Conservation (phyloP, 129 eudicot genomes). For the Centella asiatica region DNA sequence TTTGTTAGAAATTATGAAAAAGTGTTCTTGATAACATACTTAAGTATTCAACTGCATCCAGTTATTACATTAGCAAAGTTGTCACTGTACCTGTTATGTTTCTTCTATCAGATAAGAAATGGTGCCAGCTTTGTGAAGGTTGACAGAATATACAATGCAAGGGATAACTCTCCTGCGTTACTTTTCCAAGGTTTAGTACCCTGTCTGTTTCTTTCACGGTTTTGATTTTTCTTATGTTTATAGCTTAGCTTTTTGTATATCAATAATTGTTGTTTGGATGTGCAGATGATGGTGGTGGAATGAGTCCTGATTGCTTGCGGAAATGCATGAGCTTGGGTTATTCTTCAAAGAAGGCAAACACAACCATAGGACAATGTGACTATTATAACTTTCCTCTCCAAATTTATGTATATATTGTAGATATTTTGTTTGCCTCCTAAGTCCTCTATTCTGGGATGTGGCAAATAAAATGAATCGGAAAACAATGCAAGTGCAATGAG, state of each 20-base stretch:
- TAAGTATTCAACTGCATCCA: conserved; percentile 11
- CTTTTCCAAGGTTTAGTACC: conserved; percentile 58
- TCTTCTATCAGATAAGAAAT: conserved; percentile 43
- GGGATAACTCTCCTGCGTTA: conserved; percentile 86
- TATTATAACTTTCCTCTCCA: background rate
- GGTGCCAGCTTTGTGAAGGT: conserved; percentile 92
- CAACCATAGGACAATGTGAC: conserved; percentile 88
- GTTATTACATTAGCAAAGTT: conserved; percentile 1
- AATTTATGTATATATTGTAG: too few relatives aligned
- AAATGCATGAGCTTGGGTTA: conserved; percentile 98
- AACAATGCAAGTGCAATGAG: background rate
- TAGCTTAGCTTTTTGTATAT: background rate
- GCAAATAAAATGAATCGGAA: background rate
- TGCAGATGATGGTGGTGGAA: conserved; percentile 95
- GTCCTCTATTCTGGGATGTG: background rate
- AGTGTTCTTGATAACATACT: too few relatives aligned
- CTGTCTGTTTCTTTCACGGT: background rate
- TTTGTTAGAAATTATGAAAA: too few relatives aligned
- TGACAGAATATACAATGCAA: conserved; percentile 63
- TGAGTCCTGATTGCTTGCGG: conserved; percentile 77
- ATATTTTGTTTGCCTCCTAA: background rate
- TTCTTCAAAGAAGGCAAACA: conserved; percentile 80
- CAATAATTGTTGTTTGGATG: conserved; percentile 2
- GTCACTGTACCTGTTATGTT: background rate
- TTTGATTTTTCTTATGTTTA: conserved; percentile 1